Base-by-base conservation (phyloP, 1,284 basidiomycete genomes). In the Cutaneotrichosporon dermatis region DNA sequence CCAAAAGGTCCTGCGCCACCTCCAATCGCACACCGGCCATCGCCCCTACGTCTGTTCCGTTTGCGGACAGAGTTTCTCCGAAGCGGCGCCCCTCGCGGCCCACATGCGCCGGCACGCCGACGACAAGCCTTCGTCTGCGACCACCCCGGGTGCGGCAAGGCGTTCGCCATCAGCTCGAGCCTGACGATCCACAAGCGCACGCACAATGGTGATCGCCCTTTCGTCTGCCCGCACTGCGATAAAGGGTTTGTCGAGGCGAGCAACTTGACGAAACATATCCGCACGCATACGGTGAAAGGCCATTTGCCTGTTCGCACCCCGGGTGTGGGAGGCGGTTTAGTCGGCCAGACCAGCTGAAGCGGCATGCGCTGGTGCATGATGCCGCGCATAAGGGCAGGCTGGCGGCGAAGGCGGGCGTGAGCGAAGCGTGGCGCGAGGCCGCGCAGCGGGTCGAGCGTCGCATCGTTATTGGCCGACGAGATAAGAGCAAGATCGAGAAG, bases 161-260 rank as follows among this genome's bases (percentile, higher is more conserved):
- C 87, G 0, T 98, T 98, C 74, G 89, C 93, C 0, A 92, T 94
- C 52, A 88, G 91, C 0, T 92, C 91, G 9, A 92, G 91, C 12
- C 77, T 99, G 65, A 97, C 94, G 1, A 98, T 98, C 60, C 95
- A 99, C 77, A 92, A 89, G 75, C 86, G 88, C 57, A 93, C 84
- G 37, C 92, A 94, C 72, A 91, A 88, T 65, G 92, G 92, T 1
- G 82, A 86, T 55, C 91, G 92, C 70, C 92, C 92, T 8, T 96
- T 96, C 80, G 87, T 89, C 67, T 97, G 93, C 76, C 83, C 84
- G 8, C 87, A 86, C 67, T 95, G 92, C 69, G 86, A 88, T 10
- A 86, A 86, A 85, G 88, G 88, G 6, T 97, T 96, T 70, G 84
- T 92, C 1, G 93, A 97, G 76, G 92, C 90, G 16, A 94, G 90